Percentiles rank a stretch among this genome's conserved stretches.
Conservation (phyloP, 2,329 filamentous ascomycete species). For the Fusarium fracticaudum region DNA sequence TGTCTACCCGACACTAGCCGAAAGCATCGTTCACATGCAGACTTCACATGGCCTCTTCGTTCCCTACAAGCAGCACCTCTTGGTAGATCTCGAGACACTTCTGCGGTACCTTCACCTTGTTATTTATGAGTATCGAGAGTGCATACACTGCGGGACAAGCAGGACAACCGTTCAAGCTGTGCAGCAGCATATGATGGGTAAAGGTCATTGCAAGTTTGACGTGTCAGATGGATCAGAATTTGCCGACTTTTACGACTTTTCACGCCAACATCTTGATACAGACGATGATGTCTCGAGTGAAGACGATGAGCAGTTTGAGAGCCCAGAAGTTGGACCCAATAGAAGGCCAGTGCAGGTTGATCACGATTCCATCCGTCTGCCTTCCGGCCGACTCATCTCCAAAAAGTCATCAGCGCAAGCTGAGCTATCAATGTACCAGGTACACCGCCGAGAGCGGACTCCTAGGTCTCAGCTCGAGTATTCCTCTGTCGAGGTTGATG, state of each 20-base stretch:
- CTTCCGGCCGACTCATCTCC: conserved; percentile 2
- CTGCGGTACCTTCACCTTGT: neutral
- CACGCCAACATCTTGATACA: rapidly evolving
- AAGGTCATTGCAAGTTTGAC: conserved; percentile 19
- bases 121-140: conserved; percentile 1
- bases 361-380: neutral
- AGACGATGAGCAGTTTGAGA: rapidly evolving
- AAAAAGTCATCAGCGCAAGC: conserved; percentile 2
- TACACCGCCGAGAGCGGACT: rapidly evolving
- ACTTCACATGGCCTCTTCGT: neutral
- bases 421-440: neutral
- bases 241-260: conserved; percentile 13
- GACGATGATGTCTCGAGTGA: rapidly evolving
- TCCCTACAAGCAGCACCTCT: neutral
- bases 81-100: conserved; percentile 1
- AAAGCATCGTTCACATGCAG: conserved; percentile 7
- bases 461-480: neutral
- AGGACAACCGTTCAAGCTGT: neutral
- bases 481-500: neutral
- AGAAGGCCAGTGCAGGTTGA: neutral
- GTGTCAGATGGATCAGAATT: neutral
- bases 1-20: neutral
- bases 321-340: rapidly evolving
- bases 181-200: conserved; percentile 10
- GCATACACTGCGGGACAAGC: neutral